Evolutionary conservation across 2,329 filamentous ascomycete species (phyloP).

Genomic region (Aspergillus texensis): DNA sequence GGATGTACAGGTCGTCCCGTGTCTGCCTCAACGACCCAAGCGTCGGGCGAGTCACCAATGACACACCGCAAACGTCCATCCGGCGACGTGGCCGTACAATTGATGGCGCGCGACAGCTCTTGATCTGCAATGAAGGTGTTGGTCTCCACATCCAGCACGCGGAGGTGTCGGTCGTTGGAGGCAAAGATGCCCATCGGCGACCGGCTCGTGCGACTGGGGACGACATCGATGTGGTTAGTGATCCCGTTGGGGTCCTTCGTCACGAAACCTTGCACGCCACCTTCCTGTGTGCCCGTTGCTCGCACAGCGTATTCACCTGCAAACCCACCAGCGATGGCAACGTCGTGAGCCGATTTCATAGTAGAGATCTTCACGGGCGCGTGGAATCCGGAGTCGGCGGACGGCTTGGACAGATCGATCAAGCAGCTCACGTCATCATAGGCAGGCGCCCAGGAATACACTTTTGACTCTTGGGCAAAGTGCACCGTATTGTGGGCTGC

Average conservation of each 20-base stretch:
- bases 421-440: constrained; percentile 45
- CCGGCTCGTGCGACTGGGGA: constrained; percentile 50
- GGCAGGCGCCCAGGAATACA: constrained; percentile 54
- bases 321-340: constrained; percentile 60
- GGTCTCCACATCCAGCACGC: constrained; percentile 56
- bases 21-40: constrained; percentile 48
- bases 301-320: constrained; percentile 59
- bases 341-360: constrained; percentile 52
- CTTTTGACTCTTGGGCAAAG: constrained; percentile 52
- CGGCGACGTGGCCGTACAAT: constrained; percentile 48
- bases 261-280: constrained; percentile 49
- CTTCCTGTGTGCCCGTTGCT: constrained; percentile 36
- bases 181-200: constrained; percentile 57
- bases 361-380: constrained; percentile 54
- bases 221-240: constrained; percentile 61
- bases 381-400: constrained; percentile 39
- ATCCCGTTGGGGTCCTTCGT: constrained; percentile 54
- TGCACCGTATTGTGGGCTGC: constrained; percentile 58
- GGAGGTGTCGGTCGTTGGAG: constrained; percentile 60
- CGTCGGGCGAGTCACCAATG: constrained; percentile 47
- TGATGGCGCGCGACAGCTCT: constrained; percentile 43
- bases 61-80: constrained; percentile 49
- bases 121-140: constrained; percentile 44
- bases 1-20: constrained; percentile 42
- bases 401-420: constrained; percentile 52